Evolutionary conservation across 176 grass and related monocot species (phyloP), one percentile per base, ranked within the genome.

Genomic region (Thinopyrum elongatum): DNA sequence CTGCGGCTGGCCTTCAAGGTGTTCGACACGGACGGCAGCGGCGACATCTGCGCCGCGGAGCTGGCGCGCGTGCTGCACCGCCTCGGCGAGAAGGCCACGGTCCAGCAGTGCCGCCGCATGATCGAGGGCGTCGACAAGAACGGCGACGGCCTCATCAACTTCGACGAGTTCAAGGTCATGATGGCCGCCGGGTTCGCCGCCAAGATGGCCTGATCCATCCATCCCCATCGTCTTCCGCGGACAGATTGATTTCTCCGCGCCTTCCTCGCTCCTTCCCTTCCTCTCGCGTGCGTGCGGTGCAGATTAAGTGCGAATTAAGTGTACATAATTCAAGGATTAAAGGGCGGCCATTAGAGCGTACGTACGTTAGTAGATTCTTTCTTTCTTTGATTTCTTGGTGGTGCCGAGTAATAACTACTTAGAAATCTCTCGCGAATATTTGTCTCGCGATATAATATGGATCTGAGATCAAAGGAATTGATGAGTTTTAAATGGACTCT

Each of bases 81-180:
- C 6, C 89, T 99, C 60, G 97, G 94, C 4, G 97, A 99, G 92
- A 84, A 85, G 17, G 92, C 90, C 1, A 92, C 97, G 4, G 88
- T 92, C 23, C 86, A 89, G 7, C 92, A 98, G 84, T 98, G 97
- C 81, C 79, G 86, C 5, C 89, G 94, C 84, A 98, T 98, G 97
- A 95, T 98, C 86, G 79, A 92, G 80, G 92, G 97, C 70, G 90
- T 98, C 34, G 94, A 95, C 83, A 90, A 86, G 82, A 93, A 98
- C 39, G 92, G 97, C 35, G 97, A 94, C 58, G 94, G 94, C 0
- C 82, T 98, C 86, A 84, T 98, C 81, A 89, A 86, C 1, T 98
- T 95, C 82, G 97, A 98, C 76, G 97, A 98, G 82, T 98, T 98
- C 86, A 95, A 92, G 84, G 87, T 92, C 63, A 98, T 98, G 93